Conservation (phyloP, 805 yeast genomes). For the Kuraishia cidri region DNA sequence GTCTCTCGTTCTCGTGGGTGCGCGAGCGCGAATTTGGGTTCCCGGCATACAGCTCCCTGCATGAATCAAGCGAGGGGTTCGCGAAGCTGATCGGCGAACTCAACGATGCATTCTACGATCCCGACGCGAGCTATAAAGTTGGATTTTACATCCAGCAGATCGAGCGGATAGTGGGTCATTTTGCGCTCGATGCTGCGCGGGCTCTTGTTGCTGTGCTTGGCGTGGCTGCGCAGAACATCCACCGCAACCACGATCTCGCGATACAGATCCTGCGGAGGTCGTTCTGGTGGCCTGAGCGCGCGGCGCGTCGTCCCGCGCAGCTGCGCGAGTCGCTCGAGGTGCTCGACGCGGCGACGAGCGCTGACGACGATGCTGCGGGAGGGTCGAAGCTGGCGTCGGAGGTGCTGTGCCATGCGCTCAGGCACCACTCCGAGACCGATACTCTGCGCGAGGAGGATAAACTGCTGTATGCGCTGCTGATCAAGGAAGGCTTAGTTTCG, state of each 20-base stretch:
- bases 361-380: neutral
- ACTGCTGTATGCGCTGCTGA: constrained; percentile 39
- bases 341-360: too few species aligned
- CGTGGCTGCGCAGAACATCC: constrained; percentile 29
- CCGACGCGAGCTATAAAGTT: constrained; percentile 30
- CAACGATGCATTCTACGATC: constrained; percentile 27
- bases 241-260: constrained; percentile 34
- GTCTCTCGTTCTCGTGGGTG: constrained; percentile 18
- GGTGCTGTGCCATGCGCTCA: neutral
- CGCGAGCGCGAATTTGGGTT: constrained; percentile 18
- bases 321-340: too few species aligned
- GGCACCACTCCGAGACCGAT: constrained; percentile 31
- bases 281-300: constrained; percentile 9
- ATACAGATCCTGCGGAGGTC: constrained; percentile 42
- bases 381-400: neutral
- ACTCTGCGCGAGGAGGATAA: constrained; percentile 32
- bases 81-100: constrained; percentile 50
- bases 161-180: constrained; percentile 62
- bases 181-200: constrained; percentile 63
- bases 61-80: constrained; percentile 76
- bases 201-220: constrained; percentile 56
- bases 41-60: constrained; percentile 44
- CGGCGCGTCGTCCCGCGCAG: too few species aligned
- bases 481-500: constrained; percentile 59
- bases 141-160: constrained; percentile 36